These are phyloP conservation scores for Trichoderma atroviride DNA, from an alignment of 2,329 filamentous ascomycete species.

Conservation along the genomic window DNA sequence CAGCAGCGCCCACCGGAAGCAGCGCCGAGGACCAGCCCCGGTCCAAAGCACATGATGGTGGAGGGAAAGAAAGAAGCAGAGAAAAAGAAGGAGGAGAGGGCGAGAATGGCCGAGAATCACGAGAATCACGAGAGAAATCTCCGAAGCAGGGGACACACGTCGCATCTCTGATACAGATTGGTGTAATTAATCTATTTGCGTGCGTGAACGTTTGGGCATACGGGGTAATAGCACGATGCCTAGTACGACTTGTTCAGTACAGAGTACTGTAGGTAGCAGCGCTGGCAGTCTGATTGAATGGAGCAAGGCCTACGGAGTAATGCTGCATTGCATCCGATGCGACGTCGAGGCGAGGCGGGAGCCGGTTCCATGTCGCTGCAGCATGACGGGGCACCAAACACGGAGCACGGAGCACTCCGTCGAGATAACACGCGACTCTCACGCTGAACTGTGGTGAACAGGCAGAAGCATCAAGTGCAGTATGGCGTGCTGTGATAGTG, in stretches of 20 bases:
- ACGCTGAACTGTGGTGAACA: background rate
- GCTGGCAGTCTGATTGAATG: background rate
- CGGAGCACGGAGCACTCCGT: constrained; percentile 18
- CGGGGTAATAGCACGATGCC: background rate
- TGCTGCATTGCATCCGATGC: constrained; percentile 14
- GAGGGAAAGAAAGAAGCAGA: background rate
- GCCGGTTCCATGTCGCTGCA: constrained; percentile 10
- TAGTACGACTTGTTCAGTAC: background rate
- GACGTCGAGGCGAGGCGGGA: background rate
- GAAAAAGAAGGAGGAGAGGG: background rate
- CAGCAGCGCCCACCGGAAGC: constrained; percentile 16
- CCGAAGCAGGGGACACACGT: background rate
- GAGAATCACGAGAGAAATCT: constrained; percentile 2
- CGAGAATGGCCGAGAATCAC: background rate
- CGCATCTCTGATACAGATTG: background rate
- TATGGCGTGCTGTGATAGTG: background rate
- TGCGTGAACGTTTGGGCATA: background rate
- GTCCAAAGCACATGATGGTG: background rate
- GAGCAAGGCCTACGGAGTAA: constrained; percentile 12
- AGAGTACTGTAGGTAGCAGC: background rate
- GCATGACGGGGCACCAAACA: constrained; percentile 13
- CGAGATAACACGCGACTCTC: background rate
- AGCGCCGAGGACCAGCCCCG: constrained; percentile 11
- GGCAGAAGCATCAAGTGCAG: background rate
- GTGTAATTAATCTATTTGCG: background rate